phyloP scores from a whole-genome alignment of 1,284 basidiomycete genomes.

The Paramarasmius palmivorus region DNA sequence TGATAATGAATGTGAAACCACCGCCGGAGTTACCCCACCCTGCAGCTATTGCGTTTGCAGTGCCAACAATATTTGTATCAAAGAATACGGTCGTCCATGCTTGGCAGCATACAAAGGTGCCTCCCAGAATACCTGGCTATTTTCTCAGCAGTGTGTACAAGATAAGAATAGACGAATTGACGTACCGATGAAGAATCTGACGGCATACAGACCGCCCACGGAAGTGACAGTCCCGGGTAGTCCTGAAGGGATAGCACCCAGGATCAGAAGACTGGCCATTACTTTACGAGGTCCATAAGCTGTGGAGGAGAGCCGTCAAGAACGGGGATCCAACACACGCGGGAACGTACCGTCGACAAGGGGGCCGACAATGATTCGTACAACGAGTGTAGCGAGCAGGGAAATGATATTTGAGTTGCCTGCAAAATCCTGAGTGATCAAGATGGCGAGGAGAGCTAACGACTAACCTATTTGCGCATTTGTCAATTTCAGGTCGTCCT shows the following conservation, averaged over 20 bases:
- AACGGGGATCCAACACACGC: neutral
- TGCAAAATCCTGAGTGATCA: too few relatives aligned
- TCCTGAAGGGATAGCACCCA: slow-evolving; percentile 66
- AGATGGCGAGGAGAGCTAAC: too few relatives aligned
- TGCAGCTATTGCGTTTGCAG: slow-evolving; percentile 51
- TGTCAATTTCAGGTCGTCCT: slow-evolving; percentile 53
- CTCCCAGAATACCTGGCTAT: slow-evolving; percentile 49
- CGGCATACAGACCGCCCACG: slow-evolving; percentile 45
- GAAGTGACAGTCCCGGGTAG: slow-evolving; percentile 53
- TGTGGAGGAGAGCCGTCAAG: neutral
- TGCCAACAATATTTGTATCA: slow-evolving; percentile 61
- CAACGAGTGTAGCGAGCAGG: slow-evolving; percentile 52
- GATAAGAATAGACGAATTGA: slow-evolving; percentile 12
- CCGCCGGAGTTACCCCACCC: slow-evolving; percentile 47
- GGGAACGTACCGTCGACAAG: slow-evolving; percentile 21
- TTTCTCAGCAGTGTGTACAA: neutral
- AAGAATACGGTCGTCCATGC: slow-evolving; percentile 64
- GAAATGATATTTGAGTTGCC: slow-evolving; percentile 61
- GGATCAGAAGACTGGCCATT: slow-evolving; percentile 57
- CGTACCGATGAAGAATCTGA: slow-evolving; percentile 50
- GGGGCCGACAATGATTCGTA: slow-evolving; percentile 57
- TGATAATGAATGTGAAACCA: slow-evolving; percentile 59
- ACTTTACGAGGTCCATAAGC: slow-evolving; percentile 59
- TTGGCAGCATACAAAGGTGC: slow-evolving; percentile 58
- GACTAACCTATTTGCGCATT: slow-evolving; percentile 34